Evolutionary conservation across 106 monocot genomes (phyloP).

Genomic region (Dendrobium catenatum): DNA sequence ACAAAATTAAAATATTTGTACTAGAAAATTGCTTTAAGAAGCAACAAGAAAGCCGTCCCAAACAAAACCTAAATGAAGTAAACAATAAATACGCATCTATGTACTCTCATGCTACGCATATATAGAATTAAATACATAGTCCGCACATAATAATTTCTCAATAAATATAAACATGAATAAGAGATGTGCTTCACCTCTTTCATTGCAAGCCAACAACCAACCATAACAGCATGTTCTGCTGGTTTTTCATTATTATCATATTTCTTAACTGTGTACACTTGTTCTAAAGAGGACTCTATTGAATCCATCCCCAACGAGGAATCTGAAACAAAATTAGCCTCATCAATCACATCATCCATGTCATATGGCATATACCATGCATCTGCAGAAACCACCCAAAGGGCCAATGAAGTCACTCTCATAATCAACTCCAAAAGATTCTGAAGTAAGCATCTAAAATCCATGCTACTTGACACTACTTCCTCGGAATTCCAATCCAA

Average conservation of each 20-base stretch:
- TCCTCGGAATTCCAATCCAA: slow-evolving; percentile 73
- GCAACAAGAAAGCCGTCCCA: no score
- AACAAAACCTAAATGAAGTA: no score
- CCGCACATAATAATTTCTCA: background rate
- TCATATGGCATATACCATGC: slow-evolving; percentile 84
- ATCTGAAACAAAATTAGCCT: slow-evolving; percentile 36
- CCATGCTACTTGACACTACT: slow-evolving; percentile 37
- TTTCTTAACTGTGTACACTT: slow-evolving; percentile 19
- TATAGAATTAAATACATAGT: background rate
- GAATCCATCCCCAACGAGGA: slow-evolving; percentile 24
- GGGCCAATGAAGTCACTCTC: slow-evolving; percentile 76
- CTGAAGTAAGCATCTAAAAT: slow-evolving; percentile 55
- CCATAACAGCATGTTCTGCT: slow-evolving; percentile 83
- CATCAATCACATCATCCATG: slow-evolving; percentile 57
- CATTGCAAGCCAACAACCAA: slow-evolving; percentile 99
- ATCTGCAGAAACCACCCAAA: slow-evolving; percentile 96
- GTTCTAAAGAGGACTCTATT: slow-evolving; percentile 30
- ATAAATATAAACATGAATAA: background rate
- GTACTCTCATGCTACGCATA: no score
- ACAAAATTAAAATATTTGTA: no score
- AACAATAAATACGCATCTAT: no score
- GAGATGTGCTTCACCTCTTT: slow-evolving; percentile 63
- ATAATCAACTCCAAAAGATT: slow-evolving; percentile 72
- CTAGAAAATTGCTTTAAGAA: no score
- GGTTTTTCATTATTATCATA: slow-evolving; percentile 31